Percentiles rank a stretch among this genome's conserved stretches.
Conservation (phyloP, 2,329 filamentous ascomycete genomes). For the Teratosphaeria viscida region DNA sequence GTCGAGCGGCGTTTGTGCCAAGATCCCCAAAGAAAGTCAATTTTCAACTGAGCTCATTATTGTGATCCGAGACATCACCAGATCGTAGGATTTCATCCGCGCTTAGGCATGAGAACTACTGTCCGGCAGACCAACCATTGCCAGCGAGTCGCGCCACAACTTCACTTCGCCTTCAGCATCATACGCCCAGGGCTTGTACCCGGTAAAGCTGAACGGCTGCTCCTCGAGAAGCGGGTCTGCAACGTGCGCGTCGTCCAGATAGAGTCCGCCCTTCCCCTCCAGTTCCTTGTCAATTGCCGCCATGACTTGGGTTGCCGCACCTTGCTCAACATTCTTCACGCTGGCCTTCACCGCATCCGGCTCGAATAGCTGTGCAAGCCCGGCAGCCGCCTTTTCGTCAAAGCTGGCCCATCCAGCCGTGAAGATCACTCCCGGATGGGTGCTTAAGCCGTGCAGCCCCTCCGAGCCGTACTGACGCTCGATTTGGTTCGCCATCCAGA, state of each 20-base stretch:
- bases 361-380: background rate
- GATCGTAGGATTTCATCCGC: too few species aligned
- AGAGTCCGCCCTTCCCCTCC: conserved; percentile 33
- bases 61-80: too few species aligned
- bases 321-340: conserved; percentile 29
- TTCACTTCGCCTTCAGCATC: background rate
- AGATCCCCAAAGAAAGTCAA: too few species aligned
- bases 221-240: conserved; percentile 17
- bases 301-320: conserved; percentile 38
- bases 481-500: conserved; percentile 44
- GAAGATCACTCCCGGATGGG: conserved; percentile 39
- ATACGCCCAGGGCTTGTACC: conserved; percentile 5
- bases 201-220: background rate
- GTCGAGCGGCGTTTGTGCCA: too few species aligned
- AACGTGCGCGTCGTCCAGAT: conserved; percentile 33
- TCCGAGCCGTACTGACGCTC: conserved; percentile 38
- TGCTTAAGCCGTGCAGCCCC: conserved; percentile 32
- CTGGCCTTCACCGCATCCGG: conserved; percentile 6
- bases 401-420: conserved; percentile 10
- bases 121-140: background rate
- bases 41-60: too few species aligned
- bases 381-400: conserved; percentile 7
- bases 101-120: background rate
- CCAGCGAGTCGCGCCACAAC: conserved; percentile 3
- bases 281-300: conserved; percentile 32